Evolutionary conservation across 2,329 filamentous ascomycete genomes (phyloP).

Genomic region (Verticillium alfalfae): DNA sequence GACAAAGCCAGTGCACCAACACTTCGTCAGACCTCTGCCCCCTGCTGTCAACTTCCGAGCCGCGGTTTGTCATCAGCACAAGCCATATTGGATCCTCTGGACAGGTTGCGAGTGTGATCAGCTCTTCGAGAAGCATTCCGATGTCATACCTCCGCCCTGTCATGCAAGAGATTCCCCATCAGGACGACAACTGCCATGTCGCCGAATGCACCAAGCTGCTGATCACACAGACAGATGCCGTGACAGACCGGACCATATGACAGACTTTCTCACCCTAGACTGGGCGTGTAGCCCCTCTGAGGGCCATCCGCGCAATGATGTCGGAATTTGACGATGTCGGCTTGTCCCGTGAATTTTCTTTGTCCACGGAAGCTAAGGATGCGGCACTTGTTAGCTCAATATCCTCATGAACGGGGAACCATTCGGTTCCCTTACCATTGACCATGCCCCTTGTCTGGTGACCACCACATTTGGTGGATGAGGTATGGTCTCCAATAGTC

Average conservation of each 20-base stretch:
- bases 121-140: not conserved
- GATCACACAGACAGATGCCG: not conserved
- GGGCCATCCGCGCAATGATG: not conserved
- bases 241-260: not conserved
- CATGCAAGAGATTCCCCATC: not conserved
- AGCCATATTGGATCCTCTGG: not conserved
- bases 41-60: not conserved
- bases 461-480: not conserved
- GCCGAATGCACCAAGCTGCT: not conserved
- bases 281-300: not conserved
- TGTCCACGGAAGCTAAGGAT: not conserved
- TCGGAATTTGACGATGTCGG: not conserved
- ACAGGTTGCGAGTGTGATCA: not conserved
- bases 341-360: not conserved
- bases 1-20: not conserved
- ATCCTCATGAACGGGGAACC: too few species aligned
- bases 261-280: not conserved
- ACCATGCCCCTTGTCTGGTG: not conserved
- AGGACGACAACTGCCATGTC: not conserved
- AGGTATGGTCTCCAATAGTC: not conserved
- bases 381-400: not conserved
- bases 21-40: not conserved
- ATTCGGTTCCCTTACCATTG: not conserved
- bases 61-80: not conserved
- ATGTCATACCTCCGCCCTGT: not conserved